Base-by-base conservation (phyloP, 129 eudicot species). In the Flaveria trinervia region DNA sequence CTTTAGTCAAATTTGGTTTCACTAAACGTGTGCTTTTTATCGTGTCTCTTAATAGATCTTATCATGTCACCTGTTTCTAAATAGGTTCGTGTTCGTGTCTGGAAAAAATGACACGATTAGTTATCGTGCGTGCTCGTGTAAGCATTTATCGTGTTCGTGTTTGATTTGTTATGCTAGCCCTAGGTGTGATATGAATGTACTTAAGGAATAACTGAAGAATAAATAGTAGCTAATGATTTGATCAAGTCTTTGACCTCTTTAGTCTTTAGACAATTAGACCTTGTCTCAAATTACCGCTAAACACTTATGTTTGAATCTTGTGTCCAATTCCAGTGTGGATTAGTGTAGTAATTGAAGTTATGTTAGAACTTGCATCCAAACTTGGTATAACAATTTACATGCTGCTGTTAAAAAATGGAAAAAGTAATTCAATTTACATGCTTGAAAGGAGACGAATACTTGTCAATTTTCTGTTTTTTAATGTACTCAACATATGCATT, bases 401-500 rank as follows among this genome's bases (percentile, higher is more conserved):
- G 51, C 28, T 30, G 36, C 36, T 30, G 36, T 30, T 30, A 30
- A 4, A 30, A 26, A 30, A 30, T 4, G 4, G 36, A 0, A 30
- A 30, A 30, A 30, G 3, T 30, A 30, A 30, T 30, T 30, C 36
- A 30, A 30, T 30, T 30, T 30, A 30, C 36, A 30, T 30, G 36
- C 36, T 54, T 11, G 20, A 52, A 59, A 66, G 3, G 11, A 4
- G 14, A 43, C 56, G 8, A 39, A 43, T 73, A 33, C 26, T 28
- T 30, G 41, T 1, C 13, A 23, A 8, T n/a, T 52, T 9, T 57
- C 80, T 50, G 43, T 8, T 20, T 68, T 68, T 22, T 39, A 20
- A n/a, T 69, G 57, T 18, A 77, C 52, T 39, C 66, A 57, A 70
- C 20, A 26, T 57, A 57, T 11, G 70, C 43, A 56, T 71, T 82